Evolutionary conservation across 352 stramenopile species (phyloP).

Genomic region (Phytophthora macrochlamydospora): DNA sequence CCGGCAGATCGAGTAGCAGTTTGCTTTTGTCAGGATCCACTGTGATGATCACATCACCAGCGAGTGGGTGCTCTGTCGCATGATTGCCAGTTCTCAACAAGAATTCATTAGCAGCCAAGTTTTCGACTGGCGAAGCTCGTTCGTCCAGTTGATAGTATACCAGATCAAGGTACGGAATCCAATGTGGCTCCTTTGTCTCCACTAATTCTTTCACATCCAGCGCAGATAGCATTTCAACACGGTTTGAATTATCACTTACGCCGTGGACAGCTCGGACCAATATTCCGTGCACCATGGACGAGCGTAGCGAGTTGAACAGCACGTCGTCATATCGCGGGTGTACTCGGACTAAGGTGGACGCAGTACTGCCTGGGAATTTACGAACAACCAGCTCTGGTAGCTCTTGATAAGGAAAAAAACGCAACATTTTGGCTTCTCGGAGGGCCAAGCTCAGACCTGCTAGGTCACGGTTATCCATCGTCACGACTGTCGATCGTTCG

Average conservation of each 20-base stretch:
- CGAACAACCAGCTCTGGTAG: conserved; percentile 61
- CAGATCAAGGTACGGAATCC: conserved; percentile 70
- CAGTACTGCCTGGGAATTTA: conserved; percentile 42
- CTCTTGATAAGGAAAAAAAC: conserved; percentile 70
- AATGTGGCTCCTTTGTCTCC: conserved; percentile 38
- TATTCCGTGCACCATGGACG: conserved; percentile 59
- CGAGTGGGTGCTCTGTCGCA: conserved; percentile 19
- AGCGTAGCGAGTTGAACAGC: conserved; percentile 64
- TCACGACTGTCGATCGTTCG: conserved; percentile 41
- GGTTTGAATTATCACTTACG: conserved; percentile 11
- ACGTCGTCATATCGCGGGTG: conserved; percentile 66
- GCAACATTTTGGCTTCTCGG: conserved; percentile 53
- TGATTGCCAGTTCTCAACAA: conserved; percentile 36
- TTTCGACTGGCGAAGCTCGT: conserved; percentile 32
- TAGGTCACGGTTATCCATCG: conserved; percentile 63
- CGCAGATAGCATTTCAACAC: conserved; percentile 51
- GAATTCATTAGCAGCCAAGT: conserved; percentile 54
- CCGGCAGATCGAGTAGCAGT: conserved; percentile 62
- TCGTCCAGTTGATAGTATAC: conserved; percentile 59
- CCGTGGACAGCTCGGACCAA: conserved; percentile 43
- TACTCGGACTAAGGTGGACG: conserved; percentile 50
- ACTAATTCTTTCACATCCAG: conserved; percentile 64
- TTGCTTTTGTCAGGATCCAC: conserved; percentile 55
- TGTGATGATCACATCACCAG: conserved; percentile 68
- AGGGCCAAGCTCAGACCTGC: conserved; percentile 48